Percentiles rank a stretch among this genome's conserved stretches.
phyloP scores from a whole-genome alignment of 768 basidiomycete genomes.

The Leccinum ochraceum region DNA sequence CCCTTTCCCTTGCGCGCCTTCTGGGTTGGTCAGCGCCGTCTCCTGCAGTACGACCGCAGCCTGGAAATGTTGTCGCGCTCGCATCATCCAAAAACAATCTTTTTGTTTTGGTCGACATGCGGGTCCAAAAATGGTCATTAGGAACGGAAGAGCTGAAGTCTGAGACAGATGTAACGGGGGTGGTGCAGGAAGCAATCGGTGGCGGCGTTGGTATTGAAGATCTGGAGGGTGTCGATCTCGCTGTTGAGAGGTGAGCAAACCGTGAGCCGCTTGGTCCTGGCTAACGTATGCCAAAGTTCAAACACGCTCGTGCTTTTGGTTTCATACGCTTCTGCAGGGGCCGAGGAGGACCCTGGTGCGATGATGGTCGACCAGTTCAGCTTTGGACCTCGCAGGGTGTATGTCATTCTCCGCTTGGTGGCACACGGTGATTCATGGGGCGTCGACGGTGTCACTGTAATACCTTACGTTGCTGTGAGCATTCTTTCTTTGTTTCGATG shows the following conservation, averaged over 20 bases:
- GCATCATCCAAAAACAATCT: slow-evolving; percentile 54
- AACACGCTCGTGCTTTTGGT: slow-evolving; percentile 61
- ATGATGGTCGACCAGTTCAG: slow-evolving; percentile 41
- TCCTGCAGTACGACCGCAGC: slow-evolving; percentile 42
- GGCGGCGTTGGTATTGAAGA: slow-evolving; percentile 54
- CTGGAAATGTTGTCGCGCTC: slow-evolving; percentile 67
- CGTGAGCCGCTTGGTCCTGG: not conserved
- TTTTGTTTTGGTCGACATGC: slow-evolving; percentile 68
- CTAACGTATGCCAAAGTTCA: slow-evolving; percentile 44
- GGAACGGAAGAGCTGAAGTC: slow-evolving; percentile 56
- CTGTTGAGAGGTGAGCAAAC: slow-evolving; percentile 52
- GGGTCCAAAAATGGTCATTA: slow-evolving; percentile 65
- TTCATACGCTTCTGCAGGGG: slow-evolving; percentile 57
- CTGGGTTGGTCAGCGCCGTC: slow-evolving; percentile 43
- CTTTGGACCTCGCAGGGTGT: slow-evolving; percentile 56
- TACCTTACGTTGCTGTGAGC: slow-evolving; percentile 79
- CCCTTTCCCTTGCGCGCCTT: slow-evolving; percentile 45
- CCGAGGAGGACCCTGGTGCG: slow-evolving; percentile 42
- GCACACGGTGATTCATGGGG: slow-evolving; percentile 29
- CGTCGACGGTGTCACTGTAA: slow-evolving; percentile 44
- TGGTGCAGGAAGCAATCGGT: slow-evolving; percentile 50
- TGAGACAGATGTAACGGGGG: slow-evolving; percentile 55
- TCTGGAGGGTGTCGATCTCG: slow-evolving; percentile 73
- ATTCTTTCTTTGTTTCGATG: not conserved
- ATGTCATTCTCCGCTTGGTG: slow-evolving; percentile 56